A percentile compares a stretch with the other conserved stretches of the same genome.
Conservation (phyloP, 2,329 filamentous ascomycete species). For the Diaporthe sp. region DNA sequence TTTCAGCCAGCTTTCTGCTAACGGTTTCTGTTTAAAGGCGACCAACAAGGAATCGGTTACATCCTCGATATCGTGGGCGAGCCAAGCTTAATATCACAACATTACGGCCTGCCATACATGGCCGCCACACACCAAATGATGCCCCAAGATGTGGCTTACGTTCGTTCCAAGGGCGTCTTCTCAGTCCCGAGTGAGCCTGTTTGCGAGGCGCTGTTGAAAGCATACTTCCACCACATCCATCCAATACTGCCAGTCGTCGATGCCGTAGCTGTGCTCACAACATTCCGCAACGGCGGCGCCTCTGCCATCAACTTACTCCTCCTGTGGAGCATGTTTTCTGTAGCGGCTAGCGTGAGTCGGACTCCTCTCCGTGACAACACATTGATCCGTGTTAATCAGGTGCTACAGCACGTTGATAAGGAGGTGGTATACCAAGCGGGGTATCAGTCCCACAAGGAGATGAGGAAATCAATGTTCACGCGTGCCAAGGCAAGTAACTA, state of each 20-base stretch:
- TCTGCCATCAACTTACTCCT: not conserved
- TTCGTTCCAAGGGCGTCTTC: not conserved
- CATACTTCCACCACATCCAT: constrained; percentile 1
- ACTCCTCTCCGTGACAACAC: not conserved
- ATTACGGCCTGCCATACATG: not conserved
- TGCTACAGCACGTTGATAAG: not conserved
- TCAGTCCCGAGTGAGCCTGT: not conserved
- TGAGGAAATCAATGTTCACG: not conserved
- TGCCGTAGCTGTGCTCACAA: not conserved
- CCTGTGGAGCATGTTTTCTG: not conserved
- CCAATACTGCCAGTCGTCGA: not conserved
- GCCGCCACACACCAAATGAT: not conserved
- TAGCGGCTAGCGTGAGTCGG: not conserved
- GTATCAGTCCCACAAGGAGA: not conserved
- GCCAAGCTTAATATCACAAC: not conserved
- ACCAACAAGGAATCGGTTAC: not conserved
- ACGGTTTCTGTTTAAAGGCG: not conserved
- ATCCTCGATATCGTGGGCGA: not conserved
- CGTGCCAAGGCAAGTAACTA: not conserved
- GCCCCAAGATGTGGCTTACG: not conserved
- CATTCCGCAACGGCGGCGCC: not conserved
- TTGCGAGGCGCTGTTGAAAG: not conserved
- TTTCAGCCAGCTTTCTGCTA: not conserved
- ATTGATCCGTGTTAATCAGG: not conserved
- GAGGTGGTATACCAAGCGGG: not conserved